phyloP scores from a whole-genome alignment of 1,284 basidiomycete species.

The Marasmius fiardii region DNA sequence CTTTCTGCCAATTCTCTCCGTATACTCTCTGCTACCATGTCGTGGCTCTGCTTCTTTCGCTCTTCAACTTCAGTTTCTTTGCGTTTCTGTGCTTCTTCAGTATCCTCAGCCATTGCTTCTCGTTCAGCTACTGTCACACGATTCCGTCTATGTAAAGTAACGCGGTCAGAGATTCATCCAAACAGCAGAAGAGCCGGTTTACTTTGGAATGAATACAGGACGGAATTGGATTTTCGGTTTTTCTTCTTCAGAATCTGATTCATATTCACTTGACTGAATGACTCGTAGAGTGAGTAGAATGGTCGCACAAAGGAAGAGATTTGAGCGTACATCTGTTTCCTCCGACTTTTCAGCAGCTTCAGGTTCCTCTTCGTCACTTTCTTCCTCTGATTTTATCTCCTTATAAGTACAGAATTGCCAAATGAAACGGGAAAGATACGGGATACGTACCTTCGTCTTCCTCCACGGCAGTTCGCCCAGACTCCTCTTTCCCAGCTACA shows the following conservation, averaged over 20 bases:
- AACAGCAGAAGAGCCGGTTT: conserved; percentile 23
- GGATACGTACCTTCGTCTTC: conserved; percentile 30
- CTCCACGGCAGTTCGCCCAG: conserved; percentile 57
- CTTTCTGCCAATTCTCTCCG: conserved; percentile 81
- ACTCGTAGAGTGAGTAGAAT: conserved; percentile 7
- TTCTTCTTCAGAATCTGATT: conserved; percentile 68
- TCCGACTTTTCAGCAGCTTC: conserved; percentile 23
- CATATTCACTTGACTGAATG: conserved; percentile 70
- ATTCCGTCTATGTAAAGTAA: conserved; percentile 51
- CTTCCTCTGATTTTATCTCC: conserved; percentile 37
- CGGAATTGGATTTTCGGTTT: conserved; percentile 68
- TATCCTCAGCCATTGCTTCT: conserved; percentile 62
- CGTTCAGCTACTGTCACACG: conserved; percentile 65
- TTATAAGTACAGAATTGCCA: conserved; percentile 1
- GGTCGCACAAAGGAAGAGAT: conserved; percentile 13
- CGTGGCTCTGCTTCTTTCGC: conserved; percentile 76
- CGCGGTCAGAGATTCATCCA: neutral
- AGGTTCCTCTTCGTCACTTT: conserved; percentile 40
- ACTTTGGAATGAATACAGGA: conserved; percentile 92
- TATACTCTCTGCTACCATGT: conserved; percentile 87
- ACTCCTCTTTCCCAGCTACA: conserved; percentile 71
- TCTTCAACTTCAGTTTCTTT: conserved; percentile 71
- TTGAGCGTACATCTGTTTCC: conserved; percentile 46
- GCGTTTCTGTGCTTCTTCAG: conserved; percentile 61
- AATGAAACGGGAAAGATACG: neutral